Percentiles rank a stretch among this genome's conserved stretches.
These are phyloP conservation scores for Hypomontagnella submonticulosa DNA, from an alignment of 495 filamentous ascomycete genomes.

Conservation along the genomic window DNA sequence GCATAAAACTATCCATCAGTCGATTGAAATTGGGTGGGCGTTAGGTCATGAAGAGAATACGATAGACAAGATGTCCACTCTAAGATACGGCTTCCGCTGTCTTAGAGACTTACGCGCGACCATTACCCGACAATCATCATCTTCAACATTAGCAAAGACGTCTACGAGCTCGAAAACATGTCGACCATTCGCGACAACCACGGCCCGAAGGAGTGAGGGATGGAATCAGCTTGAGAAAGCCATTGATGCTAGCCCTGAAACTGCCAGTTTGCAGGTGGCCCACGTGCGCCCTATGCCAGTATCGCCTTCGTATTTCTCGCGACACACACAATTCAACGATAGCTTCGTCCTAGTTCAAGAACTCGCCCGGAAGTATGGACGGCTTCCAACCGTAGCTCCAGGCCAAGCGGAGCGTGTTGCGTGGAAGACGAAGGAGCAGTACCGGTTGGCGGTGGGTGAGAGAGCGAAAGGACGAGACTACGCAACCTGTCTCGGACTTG, in stretches of 20 bases:
- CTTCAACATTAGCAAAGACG: slow-evolving; percentile 19
- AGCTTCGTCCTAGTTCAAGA: slow-evolving; percentile 76
- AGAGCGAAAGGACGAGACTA: slow-evolving; percentile 82
- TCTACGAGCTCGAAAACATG: slow-evolving; percentile 15
- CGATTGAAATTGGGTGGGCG: slow-evolving; percentile 1
- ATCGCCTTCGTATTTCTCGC: slow-evolving; percentile 94
- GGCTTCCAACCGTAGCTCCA: slow-evolving; percentile 72
- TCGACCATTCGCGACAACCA: slow-evolving; percentile 38
- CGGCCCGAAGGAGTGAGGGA: slow-evolving; percentile 17
- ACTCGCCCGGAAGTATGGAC: slow-evolving; percentile 73
- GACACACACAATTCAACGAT: slow-evolving; percentile 85
- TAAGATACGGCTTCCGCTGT: slow-evolving; percentile 45
- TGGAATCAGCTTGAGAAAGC: slow-evolving; percentile 31
- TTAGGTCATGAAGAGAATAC: slow-evolving; percentile 45
- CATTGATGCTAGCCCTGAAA: slow-evolving; percentile 27
- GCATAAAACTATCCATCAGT: slow-evolving; percentile 1
- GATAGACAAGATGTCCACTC: slow-evolving; percentile 47
- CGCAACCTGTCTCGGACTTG: slow-evolving; percentile 74
- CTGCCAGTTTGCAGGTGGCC: slow-evolving; percentile 32
- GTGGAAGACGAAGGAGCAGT: slow-evolving; percentile 84
- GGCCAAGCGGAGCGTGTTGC: slow-evolving; percentile 77
- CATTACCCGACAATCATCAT: slow-evolving; percentile 34
- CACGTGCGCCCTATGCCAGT: slow-evolving; percentile 79
- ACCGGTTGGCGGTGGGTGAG: slow-evolving; percentile 79
- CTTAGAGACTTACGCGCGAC: slow-evolving; percentile 40